Evolutionary conservation across 2,329 filamentous ascomycete genomes (phyloP).

Genomic region (Chaetomium olivaceum): DNA sequence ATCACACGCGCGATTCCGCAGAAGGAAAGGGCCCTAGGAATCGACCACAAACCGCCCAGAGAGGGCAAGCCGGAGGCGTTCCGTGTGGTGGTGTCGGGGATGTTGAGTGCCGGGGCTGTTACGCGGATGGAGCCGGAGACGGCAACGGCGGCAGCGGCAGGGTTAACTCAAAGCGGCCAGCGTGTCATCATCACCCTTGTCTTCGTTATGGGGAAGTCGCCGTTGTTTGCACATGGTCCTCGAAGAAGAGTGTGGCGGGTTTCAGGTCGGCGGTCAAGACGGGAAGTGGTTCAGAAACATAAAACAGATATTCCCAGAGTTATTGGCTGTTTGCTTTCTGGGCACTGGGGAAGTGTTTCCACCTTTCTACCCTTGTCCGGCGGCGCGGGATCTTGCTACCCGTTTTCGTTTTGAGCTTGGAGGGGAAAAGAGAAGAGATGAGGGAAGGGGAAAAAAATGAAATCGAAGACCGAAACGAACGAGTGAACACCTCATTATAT

Average conservation of each 20-base stretch:
- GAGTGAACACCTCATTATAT: too few species aligned
- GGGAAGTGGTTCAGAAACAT: not conserved
- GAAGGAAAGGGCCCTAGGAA: not conserved
- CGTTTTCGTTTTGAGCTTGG: not conserved
- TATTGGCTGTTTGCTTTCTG: not conserved
- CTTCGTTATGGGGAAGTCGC: not conserved
- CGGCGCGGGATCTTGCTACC: not conserved
- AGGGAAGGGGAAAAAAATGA: too few species aligned
- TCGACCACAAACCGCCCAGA: not conserved
- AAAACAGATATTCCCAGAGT: not conserved
- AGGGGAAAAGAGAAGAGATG: not conserved
- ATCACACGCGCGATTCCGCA: not conserved
- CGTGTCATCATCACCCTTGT: not conserved
- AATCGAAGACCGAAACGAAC: too few species aligned
- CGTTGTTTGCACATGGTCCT: not conserved
- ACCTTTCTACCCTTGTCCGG: not conserved
- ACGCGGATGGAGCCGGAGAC: constrained; percentile 3
- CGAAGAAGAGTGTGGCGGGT: not conserved
- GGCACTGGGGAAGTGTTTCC: not conserved
- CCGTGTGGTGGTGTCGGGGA: not conserved
- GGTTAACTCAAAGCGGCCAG: constrained; percentile 1
- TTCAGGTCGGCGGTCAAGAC: not conserved
- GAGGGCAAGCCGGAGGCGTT: constrained; percentile 1
- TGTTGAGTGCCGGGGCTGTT: not conserved
- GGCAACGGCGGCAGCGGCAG: not conserved